Evolutionary conservation across 2,329 filamentous ascomycete genomes (phyloP).

Genomic region (Ascochyta koolunga): DNA sequence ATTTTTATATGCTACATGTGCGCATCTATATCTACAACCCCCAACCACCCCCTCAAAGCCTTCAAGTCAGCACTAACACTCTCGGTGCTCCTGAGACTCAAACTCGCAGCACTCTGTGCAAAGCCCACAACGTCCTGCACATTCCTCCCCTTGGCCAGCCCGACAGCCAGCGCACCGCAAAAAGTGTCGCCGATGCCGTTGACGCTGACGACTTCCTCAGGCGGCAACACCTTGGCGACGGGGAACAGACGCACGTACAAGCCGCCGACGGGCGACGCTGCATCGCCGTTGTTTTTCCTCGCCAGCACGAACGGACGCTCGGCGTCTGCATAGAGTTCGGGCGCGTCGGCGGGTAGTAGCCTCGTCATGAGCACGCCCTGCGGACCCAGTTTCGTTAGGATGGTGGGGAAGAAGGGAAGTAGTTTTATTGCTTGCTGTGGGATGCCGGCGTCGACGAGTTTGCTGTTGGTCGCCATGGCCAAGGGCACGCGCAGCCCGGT

Average conservation of each 20-base stretch:
- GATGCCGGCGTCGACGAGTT: slow-evolving; percentile 78
- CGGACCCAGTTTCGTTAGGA: slow-evolving; percentile 82
- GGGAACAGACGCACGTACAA: slow-evolving; percentile 81
- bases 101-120: slow-evolving; percentile 79
- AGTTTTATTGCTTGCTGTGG: slow-evolving; percentile 84
- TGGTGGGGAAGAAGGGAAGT: slow-evolving; percentile 83
- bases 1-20: too few species aligned
- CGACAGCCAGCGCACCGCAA: slow-evolving; percentile 81
- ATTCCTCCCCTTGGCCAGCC: slow-evolving; percentile 64
- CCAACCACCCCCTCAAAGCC: slow-evolving; percentile 22
- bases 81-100: slow-evolving; percentile 77
- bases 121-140: slow-evolving; percentile 72
- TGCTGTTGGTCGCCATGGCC: slow-evolving; percentile 67
- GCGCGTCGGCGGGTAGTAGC: slow-evolving; percentile 71
- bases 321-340: slow-evolving; percentile 66
- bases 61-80: slow-evolving; percentile 69
- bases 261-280: slow-evolving; percentile 63
- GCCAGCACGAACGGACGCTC: slow-evolving; percentile 74
- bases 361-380: slow-evolving; percentile 77
- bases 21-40: too few species aligned
- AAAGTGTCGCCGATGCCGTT: slow-evolving; percentile 97
- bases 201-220: slow-evolving; percentile 77
- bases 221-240: slow-evolving; percentile 65
- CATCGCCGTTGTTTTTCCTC: slow-evolving; percentile 57
- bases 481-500: slow-evolving; percentile 73